Evolutionary conservation across 345 rosid species (phyloP).

Genomic region (Gossypium thurberi): DNA sequence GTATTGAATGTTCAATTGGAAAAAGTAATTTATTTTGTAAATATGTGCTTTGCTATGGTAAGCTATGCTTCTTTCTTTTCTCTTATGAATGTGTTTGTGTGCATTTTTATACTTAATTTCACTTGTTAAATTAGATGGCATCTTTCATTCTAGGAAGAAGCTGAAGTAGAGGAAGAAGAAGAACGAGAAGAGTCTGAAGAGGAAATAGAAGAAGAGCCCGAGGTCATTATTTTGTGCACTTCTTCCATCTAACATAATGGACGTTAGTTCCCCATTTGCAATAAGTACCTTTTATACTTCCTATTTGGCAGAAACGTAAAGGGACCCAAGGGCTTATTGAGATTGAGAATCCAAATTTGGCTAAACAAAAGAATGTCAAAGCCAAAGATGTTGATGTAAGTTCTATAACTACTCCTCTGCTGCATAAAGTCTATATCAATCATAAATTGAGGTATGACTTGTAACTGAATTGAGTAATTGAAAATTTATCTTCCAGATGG

Average conservation of each 20-base stretch:
- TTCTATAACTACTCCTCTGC: not conserved
- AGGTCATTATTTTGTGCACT: constrained; percentile 19
- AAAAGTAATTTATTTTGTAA: not conserved
- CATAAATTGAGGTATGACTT: not conserved
- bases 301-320: constrained; percentile 50
- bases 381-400: constrained; percentile 63
- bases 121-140: not conserved
- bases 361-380: constrained; percentile 54
- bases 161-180: constrained; percentile 26
- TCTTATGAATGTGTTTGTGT: not conserved
- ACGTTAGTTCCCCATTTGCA: not conserved
- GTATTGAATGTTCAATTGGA: not conserved
- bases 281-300: not conserved
- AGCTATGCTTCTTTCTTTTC: not conserved
- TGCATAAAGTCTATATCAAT: not conserved
- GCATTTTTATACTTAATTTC: not conserved
- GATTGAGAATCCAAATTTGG: constrained; percentile 85
- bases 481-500: constrained; percentile 35
- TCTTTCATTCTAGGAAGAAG: constrained; percentile 31
- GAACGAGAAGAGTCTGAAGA: constrained; percentile 30
- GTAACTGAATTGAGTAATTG: not conserved
- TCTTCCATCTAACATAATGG: not conserved
- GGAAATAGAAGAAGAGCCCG: constrained; percentile 42
- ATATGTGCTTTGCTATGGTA: not conserved
- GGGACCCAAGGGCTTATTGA: constrained; percentile 74